Conservation (phyloP, 495 filamentous ascomycete species). For the Podospora pseudoanserina region DNA sequence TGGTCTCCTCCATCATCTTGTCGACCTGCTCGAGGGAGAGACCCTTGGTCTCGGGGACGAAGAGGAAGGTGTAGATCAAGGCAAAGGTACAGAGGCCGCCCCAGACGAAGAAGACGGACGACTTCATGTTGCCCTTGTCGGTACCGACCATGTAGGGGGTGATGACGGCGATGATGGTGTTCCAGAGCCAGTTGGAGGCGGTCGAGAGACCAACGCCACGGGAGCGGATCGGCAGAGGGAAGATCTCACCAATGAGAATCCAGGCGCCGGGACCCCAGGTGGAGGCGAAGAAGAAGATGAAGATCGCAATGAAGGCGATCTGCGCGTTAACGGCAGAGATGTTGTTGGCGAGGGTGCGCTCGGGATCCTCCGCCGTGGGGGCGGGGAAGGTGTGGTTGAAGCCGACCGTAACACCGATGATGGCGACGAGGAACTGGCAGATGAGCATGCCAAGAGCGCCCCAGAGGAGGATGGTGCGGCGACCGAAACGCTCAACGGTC, state of each 20-base stretch:
- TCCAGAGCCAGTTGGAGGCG: slow-evolving; percentile 87
- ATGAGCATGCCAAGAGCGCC: slow-evolving; percentile 77
- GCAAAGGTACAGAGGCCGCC: slow-evolving; percentile 63
- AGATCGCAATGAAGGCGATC: slow-evolving; percentile 76
- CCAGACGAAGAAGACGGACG: slow-evolving; percentile 80
- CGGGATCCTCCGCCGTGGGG: slow-evolving; percentile 8
- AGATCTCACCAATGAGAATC: slow-evolving; percentile 87
- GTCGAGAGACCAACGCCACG: slow-evolving; percentile 77
- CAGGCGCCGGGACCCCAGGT: slow-evolving; percentile 79
- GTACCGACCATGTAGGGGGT: slow-evolving; percentile 74
- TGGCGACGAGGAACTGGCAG: slow-evolving; percentile 82
- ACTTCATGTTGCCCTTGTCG: slow-evolving; percentile 60
- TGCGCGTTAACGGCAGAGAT: slow-evolving; percentile 60
- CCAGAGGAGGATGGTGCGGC: slow-evolving; percentile 76
- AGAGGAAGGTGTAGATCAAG: slow-evolving; percentile 71
- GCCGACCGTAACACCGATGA: slow-evolving; percentile 62
- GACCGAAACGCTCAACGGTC: slow-evolving; percentile 75
- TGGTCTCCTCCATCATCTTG: slow-evolving; percentile 82
- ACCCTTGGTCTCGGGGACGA: slow-evolving; percentile 83
- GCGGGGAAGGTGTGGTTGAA: slow-evolving; percentile 36
- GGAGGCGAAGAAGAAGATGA: slow-evolving; percentile 78
- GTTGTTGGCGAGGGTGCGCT: slow-evolving; percentile 44
- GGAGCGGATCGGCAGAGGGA: slow-evolving; percentile 77
- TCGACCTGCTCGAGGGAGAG: slow-evolving; percentile 86
- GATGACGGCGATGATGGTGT: slow-evolving; percentile 69